Percentiles rank a stretch among this genome's conserved stretches.
phyloP scores from a whole-genome alignment of 768 basidiomycete genomes.

The Leccinum variicolor region DNA sequence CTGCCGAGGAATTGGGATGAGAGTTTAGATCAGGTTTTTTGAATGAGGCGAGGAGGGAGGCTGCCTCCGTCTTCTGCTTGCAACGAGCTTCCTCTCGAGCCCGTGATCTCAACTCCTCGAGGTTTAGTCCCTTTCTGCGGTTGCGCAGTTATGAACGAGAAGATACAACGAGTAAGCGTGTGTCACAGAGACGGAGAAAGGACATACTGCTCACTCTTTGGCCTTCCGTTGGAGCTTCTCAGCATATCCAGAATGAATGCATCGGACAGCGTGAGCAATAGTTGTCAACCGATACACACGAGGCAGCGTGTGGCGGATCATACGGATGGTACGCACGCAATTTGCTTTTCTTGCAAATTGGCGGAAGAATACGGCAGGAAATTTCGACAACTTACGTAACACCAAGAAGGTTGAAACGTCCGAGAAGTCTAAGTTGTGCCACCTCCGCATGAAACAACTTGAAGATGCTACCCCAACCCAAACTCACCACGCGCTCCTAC shows the following conservation, averaged over 20 bases:
- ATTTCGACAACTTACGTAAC: not conserved
- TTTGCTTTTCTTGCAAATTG: not conserved
- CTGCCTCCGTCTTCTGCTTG: conserved; percentile 28
- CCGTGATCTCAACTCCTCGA: conserved; percentile 33
- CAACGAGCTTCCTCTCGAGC: conserved; percentile 30
- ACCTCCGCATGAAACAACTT: not conserved
- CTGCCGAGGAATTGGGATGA: not conserved
- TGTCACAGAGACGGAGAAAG: conserved; percentile 6
- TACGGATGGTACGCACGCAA: not conserved
- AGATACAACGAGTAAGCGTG: not conserved
- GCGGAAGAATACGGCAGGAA: not conserved
- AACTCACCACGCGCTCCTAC: not conserved
- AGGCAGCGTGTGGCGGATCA: conserved; percentile 1
- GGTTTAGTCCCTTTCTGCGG: conserved; percentile 42
- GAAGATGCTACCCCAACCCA: not conserved
- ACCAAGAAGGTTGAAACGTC: no score
- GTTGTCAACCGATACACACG: conserved; percentile 1
- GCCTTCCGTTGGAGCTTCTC: conserved; percentile 65
- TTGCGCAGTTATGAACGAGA: conserved; percentile 5
- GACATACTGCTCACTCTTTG: conserved; percentile 50
- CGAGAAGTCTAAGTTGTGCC: not conserved
- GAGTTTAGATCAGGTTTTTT: conserved; percentile 13
- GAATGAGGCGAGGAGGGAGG: conserved; percentile 11
- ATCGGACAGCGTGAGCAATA: conserved; percentile 4
- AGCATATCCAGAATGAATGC: conserved; percentile 44